These are phyloP conservation scores for Thecaphora thlaspeos DNA, from an alignment of 1,284 basidiomycete genomes.

Conservation along the genomic window DNA sequence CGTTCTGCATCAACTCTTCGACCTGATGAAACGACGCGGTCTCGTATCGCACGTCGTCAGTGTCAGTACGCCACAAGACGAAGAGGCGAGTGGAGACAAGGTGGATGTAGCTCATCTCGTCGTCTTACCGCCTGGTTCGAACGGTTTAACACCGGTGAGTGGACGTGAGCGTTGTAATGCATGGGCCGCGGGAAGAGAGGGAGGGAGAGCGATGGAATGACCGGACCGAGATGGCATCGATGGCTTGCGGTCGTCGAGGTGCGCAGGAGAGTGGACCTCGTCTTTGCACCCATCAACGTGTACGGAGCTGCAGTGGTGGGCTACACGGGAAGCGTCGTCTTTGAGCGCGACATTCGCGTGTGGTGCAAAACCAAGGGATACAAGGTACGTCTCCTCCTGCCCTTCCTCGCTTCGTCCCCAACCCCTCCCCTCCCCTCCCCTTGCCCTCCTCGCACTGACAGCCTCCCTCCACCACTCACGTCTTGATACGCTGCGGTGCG, in stretches of 20 bases:
- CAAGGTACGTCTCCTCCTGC: conserved; percentile 4
- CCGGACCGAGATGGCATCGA: too few relatives aligned
- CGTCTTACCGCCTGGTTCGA: conserved; percentile 22
- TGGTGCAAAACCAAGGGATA: conserved; percentile 31
- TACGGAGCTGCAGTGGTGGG: conserved; percentile 45
- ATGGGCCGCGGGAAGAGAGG: too few relatives aligned
- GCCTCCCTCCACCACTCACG: too few relatives aligned
- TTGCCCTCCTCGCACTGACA: too few relatives aligned
- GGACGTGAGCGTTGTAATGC: too few relatives aligned
- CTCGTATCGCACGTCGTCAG: conserved; percentile 38
- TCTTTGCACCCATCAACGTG: conserved; percentile 27
- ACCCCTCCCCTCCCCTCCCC: not conserved
- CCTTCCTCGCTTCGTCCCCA: not conserved
- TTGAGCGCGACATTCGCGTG: conserved; percentile 43
- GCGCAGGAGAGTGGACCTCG: conserved; percentile 17
- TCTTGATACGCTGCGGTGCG: too few relatives aligned
- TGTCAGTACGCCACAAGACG: conserved; percentile 18
- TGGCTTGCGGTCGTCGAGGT: too few relatives aligned
- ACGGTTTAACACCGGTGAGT: conserved; percentile 3
- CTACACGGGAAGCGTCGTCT: conserved; percentile 40
- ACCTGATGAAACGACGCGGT: conserved; percentile 26
- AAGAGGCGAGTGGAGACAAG: conserved; percentile 1
- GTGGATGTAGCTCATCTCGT: conserved; percentile 48
- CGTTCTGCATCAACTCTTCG: conserved; percentile 19
- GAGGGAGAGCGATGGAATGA: too few relatives aligned